Percentiles rank a stretch among this genome's conserved stretches.
Conservation (phyloP, 306 rosid species). For the Bauhinia variegata region DNA sequence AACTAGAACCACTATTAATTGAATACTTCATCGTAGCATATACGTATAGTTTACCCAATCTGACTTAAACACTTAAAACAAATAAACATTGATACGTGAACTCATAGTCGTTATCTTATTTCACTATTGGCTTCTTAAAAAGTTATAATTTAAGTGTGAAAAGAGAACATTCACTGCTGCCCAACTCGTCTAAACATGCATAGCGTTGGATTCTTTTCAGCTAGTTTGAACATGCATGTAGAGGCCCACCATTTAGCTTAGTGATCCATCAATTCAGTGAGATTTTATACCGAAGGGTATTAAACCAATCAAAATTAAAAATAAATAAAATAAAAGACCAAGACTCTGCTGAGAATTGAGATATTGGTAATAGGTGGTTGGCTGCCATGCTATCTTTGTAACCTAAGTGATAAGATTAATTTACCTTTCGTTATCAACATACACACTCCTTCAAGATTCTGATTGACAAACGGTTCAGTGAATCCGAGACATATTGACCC, state of each 20-base stretch:
- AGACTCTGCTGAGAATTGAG: no score
- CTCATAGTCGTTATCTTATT: not conserved
- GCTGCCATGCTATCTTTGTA: constrained; percentile 39
- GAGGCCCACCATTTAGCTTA: constrained; percentile 26
- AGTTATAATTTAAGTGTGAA: constrained; percentile 21
- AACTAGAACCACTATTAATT: not conserved
- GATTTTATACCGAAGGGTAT: constrained; percentile 29
- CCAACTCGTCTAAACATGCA: constrained; percentile 7
- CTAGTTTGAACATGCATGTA: not conserved
- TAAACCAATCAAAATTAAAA: not conserved
- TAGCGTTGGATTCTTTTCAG: constrained; percentile 29
- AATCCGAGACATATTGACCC: constrained; percentile 57
- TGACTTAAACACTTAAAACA: not conserved
- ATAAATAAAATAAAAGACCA: no score
- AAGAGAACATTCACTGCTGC: constrained; percentile 5
- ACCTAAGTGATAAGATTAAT: constrained; percentile 55
- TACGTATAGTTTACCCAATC: not conserved
- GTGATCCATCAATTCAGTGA: constrained; percentile 29
- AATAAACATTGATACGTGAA: not conserved
- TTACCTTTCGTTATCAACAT: constrained; percentile 40
- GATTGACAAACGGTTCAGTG: constrained; percentile 54
- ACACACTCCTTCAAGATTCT: constrained; percentile 34
- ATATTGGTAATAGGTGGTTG: constrained; percentile 24
- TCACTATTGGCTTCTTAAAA: constrained; percentile 3
- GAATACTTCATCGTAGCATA: no score